Base-by-base conservation (phyloP, 2,329 filamentous ascomycete species). In the Alternaria atra region DNA sequence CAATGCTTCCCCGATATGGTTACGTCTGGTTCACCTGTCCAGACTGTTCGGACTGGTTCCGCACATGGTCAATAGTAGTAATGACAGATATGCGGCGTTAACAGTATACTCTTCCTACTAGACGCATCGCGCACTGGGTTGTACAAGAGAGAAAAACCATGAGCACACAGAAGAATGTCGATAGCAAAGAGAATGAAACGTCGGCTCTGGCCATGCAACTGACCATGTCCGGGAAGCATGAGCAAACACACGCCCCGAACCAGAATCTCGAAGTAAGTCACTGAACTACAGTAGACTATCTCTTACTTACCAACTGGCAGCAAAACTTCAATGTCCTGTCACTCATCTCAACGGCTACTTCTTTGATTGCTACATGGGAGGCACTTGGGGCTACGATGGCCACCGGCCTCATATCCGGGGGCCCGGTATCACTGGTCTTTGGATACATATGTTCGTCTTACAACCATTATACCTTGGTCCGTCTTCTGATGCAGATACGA, bases 301-400 rank as follows among this genome's bases (percentile, higher is more conserved):
- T 6, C 7, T 34, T 51, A 23, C 29, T 51, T 37, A 51, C n/a
- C n/a, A 3, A 12, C 13, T 29, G 20, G 27, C 30, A 51, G 47
- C 47, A 51, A 51, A 51, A 51, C 32, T 51, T 51, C 13, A 51
- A 51, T 7, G 30, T 57, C 15, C 52, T 57, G n/a, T 57, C 55
- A 30, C 48, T 57, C 15, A 57, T 57, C 5, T 51, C 55, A 15
- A 51, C 48, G 15, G 55, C 55, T 6, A 51, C 48, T 3, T 60
- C 58, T 35, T 15, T 60, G 40, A 60, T 60, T 29, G 58, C 58
- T 15, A 60, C 58, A 39, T 60, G 58, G 58, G 58, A 60, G 30
- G 58, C 58, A 13, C 52, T 60, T 20, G 32, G 53, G 15, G 34
- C 43, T 47, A 60, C 58, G 20, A 60, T 60, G 58, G 58, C 43